These are phyloP conservation scores for Papiliotrema flavescens DNA, from an alignment of 1,284 basidiomycete genomes.

Conservation along the genomic window DNA sequence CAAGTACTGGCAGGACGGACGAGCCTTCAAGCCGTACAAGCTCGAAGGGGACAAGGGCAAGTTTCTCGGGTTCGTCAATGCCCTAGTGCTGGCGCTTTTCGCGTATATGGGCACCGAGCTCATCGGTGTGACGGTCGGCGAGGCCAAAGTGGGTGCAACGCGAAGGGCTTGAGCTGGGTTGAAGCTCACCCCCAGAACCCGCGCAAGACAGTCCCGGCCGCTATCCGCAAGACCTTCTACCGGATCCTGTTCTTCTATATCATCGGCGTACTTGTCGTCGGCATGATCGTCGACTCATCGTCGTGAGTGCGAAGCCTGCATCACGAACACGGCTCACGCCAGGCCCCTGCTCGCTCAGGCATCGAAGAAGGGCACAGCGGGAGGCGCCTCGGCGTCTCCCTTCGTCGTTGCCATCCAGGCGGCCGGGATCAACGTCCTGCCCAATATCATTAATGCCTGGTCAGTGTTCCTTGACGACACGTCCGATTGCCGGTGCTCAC, in stretches of 20 bases:
- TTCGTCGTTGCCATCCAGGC: conserved; percentile 61
- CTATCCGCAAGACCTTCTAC: conserved; percentile 55
- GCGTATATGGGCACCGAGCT: conserved; percentile 60
- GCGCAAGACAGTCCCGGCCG: conserved; percentile 58
- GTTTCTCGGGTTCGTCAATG: conserved; percentile 42
- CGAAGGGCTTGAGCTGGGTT: not conserved
- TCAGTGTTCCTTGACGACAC: not conserved
- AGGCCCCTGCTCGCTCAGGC: conserved; percentile 16
- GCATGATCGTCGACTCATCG: conserved; percentile 55
- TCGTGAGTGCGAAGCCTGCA: conserved; percentile 7
- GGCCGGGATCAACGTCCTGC: conserved; percentile 51
- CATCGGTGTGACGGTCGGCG: conserved; percentile 52
- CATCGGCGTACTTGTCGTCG: conserved; percentile 55
- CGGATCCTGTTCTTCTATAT: conserved; percentile 61
- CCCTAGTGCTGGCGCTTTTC: conserved; percentile 52
- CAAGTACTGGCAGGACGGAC: conserved; percentile 55
- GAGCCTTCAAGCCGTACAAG: conserved; percentile 38
- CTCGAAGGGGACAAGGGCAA: conserved; percentile 23
- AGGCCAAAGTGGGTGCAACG: conserved; percentile 34
- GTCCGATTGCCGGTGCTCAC: not conserved
- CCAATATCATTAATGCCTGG: conserved; percentile 52
- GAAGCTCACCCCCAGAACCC: conserved; percentile 51
- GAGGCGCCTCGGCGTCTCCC: conserved; percentile 62
- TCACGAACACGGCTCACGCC: not conserved
- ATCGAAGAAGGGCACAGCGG: conserved; percentile 13